Evolutionary conservation across 225 moss, liverwort and hornwort species (phyloP), one percentile per base, ranked within the genome.

Genomic region (Pleurozium schreberi): DNA sequence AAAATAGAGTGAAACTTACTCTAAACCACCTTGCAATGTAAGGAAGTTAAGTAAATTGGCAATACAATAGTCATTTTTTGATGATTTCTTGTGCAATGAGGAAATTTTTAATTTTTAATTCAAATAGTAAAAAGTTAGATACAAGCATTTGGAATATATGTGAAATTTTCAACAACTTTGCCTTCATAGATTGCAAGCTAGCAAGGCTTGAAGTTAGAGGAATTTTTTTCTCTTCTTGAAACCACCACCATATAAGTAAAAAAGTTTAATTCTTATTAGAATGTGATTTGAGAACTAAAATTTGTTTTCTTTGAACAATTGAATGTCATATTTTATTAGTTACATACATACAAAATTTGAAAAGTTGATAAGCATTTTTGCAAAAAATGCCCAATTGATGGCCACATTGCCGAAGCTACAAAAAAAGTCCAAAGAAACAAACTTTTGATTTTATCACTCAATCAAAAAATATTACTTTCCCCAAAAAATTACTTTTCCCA

Each of bases 221-320:
- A 30, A 3, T 28, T 3, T 5, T 73, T 45, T 28, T n/a, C n/a
- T n/a, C n/a, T 43, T 71, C 9, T 28, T 73, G 1, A 30, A 73
- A 74, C 10, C 30, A 11, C 4, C 6, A 1, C 0, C 11, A 18
- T 0, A 28, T 47, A 47, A 4, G 18, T 30, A 28, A 45, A 1
- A 45, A 45, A 30, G 10, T 47, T 18, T 4, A 1, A 47, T 6
- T 6, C 18, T 6, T 30, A 10, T 73, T 45, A 20, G 8, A 33
- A 45, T 20, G 12, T 33, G 8, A 75, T 75, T 75, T 12, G 8
- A 75, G 9, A 49, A 75, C 12, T 19, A 4, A 31, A 28, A 14
- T 40, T 69, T 25, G 3, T 12, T 43, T 6, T 3, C 27, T 31
- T 25, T 8, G 4, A 1, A 31, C 7, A 75, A 20, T 49, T 75